A percentile compares a stretch with the other conserved stretches of the same genome.
These are phyloP conservation scores for Candida qinlingensis DNA, from an alignment of 805 yeast species.

Conservation along the genomic window DNA sequence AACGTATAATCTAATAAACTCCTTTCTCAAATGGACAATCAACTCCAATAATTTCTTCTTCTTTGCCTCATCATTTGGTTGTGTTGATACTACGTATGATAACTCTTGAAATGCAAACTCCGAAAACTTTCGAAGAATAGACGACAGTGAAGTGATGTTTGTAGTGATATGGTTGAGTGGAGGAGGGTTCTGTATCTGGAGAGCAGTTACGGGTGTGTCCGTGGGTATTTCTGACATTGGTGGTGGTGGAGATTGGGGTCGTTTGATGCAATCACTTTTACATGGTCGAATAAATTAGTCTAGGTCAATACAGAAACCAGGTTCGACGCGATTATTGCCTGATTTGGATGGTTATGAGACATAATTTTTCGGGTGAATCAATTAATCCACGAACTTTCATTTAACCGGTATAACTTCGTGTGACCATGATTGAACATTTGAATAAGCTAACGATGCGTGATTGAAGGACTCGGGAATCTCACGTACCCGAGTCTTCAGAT, in stretches of 20 bases:
- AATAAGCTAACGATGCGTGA: no score
- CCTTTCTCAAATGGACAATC: slow-evolving; percentile 71
- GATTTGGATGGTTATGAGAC: neutral
- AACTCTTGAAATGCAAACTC: slow-evolving; percentile 61
- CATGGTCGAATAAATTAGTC: no score
- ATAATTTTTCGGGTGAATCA: no score
- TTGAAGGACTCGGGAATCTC: no score
- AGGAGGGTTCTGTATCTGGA: slow-evolving; percentile 23
- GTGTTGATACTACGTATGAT: slow-evolving; percentile 52
- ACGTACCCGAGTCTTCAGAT: no score
- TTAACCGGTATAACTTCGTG: no score
- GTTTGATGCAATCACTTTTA: neutral
- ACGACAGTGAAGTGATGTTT: slow-evolving; percentile 61
- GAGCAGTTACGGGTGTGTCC: neutral
- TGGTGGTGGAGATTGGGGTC: neutral
- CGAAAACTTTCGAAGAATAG: slow-evolving; percentile 53
- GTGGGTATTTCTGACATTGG: neutral
- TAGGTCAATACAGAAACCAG: no score
- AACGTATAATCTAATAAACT: slow-evolving; percentile 79
- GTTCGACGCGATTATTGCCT: neutral
- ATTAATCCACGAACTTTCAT: no score
- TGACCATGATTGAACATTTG: no score
- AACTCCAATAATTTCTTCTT: slow-evolving; percentile 66
- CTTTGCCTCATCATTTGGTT: slow-evolving; percentile 55
- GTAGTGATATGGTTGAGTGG: slow-evolving; percentile 66